A percentile compares a stretch with the other conserved stretches of the same genome.
Conservation (phyloP, 345 rosid genomes). For the Melaleuca alternifolia region DNA sequence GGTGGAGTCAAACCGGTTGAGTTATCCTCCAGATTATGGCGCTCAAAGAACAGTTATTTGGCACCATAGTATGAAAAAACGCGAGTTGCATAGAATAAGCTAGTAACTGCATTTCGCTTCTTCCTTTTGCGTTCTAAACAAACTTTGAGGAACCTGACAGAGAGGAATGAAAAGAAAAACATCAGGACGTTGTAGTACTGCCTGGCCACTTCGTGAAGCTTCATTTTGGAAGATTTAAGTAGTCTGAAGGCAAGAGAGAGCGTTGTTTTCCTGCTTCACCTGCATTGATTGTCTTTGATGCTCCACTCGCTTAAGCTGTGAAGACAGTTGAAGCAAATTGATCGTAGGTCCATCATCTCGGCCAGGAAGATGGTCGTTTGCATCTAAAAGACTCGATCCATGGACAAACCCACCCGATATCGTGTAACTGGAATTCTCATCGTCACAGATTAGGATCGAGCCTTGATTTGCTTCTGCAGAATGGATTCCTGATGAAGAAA, state of each 20-base stretch:
- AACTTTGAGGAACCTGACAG: neutral
- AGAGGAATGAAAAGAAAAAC: neutral
- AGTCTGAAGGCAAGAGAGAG: constrained; percentile 11
- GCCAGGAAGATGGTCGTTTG: constrained; percentile 14
- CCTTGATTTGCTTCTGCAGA: constrained; percentile 2
- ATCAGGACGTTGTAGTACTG: neutral
- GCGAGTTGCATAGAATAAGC: neutral
- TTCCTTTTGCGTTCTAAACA: neutral
- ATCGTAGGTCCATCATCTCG: constrained; percentile 20
- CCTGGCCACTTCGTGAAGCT: constrained; percentile 5
- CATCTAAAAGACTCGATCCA: constrained; percentile 6
- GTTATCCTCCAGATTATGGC: neutral
- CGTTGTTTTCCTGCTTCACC: constrained; percentile 19
- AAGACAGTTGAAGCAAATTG: constrained; percentile 43
- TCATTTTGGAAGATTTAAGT: constrained; percentile 2
- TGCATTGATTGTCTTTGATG: constrained; percentile 27
- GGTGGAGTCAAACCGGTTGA: neutral
- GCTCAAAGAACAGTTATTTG: neutral
- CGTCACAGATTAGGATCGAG: constrained; percentile 1
- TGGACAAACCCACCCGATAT: constrained; percentile 13
- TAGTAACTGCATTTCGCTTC: neutral
- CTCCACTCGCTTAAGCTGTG: constrained; percentile 43
- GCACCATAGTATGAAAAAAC: neutral
- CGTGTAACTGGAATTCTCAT: constrained; percentile 3
- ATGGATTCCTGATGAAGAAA: neutral